Percentiles rank a stretch among this genome's conserved stretches.
phyloP scores from a whole-genome alignment of 139 green algal genomes.

The Tetradesmus lagerheimii region DNA sequence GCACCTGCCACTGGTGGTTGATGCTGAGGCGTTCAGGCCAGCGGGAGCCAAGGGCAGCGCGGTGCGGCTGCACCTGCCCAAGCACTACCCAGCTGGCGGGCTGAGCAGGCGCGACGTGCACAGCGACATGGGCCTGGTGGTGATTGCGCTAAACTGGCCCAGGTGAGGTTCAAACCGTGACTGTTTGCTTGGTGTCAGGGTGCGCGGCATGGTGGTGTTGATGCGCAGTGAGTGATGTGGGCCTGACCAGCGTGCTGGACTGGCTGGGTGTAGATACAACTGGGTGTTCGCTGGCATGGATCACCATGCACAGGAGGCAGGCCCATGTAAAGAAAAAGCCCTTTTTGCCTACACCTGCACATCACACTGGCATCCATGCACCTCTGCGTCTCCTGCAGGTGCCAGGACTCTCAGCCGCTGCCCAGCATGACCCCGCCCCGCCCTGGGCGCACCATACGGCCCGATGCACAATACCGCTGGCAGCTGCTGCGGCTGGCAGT shows the following conservation, averaged over 20 bases:
- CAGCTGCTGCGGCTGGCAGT: conserved; percentile 42
- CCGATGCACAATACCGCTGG: conserved; percentile 33
- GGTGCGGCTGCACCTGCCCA: not conserved
- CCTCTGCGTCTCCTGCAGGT: not conserved
- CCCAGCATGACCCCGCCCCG: not conserved
- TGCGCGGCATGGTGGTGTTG: too few species aligned
- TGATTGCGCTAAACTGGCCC: conserved; percentile 33
- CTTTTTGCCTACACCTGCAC: too few species aligned
- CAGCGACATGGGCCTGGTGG: conserved; percentile 41
- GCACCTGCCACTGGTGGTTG: conserved; percentile 35
- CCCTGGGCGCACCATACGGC: not conserved
- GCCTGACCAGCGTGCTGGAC: not conserved
- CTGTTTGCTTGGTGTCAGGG: too few species aligned
- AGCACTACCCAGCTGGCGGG: not conserved
- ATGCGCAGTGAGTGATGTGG: not conserved
- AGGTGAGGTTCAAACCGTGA: not conserved
- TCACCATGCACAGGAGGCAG: not conserved
- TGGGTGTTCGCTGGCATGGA: not conserved
- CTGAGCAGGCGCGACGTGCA: conserved; percentile 6
- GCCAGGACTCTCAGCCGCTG: not conserved
- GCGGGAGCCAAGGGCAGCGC: not conserved
- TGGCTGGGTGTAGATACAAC: not conserved
- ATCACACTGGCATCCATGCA: not conserved
- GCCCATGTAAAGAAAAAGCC: too few species aligned
- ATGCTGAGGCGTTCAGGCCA: conserved; percentile 34